Evolutionary conservation across 495 filamentous ascomycete genomes (phyloP).

Genomic region (Halenospora varia): DNA sequence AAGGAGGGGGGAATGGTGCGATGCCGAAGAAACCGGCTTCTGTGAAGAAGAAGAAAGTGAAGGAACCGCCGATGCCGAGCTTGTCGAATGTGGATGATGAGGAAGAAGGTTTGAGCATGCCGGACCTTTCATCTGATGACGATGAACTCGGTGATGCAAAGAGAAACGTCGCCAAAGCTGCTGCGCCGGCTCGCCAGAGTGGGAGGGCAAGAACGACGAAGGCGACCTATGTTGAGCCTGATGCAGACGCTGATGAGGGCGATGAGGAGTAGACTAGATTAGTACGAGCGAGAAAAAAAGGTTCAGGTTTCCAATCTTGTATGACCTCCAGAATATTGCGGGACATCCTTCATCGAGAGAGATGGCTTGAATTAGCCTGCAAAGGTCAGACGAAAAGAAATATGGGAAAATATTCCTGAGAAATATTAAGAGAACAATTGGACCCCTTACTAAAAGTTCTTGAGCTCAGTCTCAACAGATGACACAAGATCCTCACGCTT

Average conservation of each 20-base stretch:
- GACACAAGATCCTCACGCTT: too few species aligned
- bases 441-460: too few species aligned
- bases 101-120: slow-evolving; percentile 25
- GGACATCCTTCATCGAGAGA: too few species aligned
- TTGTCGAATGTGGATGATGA: slow-evolving; percentile 26
- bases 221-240: slow-evolving; percentile 18
- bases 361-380: too few species aligned
- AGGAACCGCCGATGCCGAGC: slow-evolving; percentile 25
- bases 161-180: background rate
- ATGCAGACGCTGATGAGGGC: too few species aligned
- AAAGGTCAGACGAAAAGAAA: too few species aligned
- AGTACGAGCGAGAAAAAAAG: background rate
- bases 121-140: slow-evolving; percentile 20
- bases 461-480: too few species aligned
- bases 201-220: slow-evolving; percentile 12
- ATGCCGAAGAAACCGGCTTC: slow-evolving; percentile 17
- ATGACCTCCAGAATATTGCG: too few species aligned
- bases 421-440: too few species aligned
- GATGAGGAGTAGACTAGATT: slow-evolving; percentile 7
- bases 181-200: slow-evolving; percentile 3
- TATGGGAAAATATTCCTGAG: too few species aligned
- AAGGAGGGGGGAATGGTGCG: slow-evolving; percentile 18
- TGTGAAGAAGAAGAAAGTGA: slow-evolving; percentile 20
- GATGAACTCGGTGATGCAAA: background rate
- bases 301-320: too few species aligned